Conservation (phyloP, 164 flowering plant species). For the Litsea cubeba region DNA sequence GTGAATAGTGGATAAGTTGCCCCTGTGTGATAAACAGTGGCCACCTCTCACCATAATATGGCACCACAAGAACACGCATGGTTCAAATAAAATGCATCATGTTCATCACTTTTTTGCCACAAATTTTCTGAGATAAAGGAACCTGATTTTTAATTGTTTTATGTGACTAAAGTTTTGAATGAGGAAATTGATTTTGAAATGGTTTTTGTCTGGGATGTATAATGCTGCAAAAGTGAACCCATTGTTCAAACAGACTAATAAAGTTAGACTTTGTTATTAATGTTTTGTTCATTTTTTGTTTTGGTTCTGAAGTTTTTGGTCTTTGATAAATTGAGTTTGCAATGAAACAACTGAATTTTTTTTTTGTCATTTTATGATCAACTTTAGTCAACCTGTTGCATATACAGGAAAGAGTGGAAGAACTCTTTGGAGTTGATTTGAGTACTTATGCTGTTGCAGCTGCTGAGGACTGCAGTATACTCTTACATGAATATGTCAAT, state of each 20-base stretch:
- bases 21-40: too few species aligned
- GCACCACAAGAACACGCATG: too few species aligned
- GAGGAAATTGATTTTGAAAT: too few species aligned
- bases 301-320: not conserved
- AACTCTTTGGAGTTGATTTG: conserved; percentile 27
- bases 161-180: too few species aligned
- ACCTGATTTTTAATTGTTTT: too few species aligned
- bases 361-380: not conserved
- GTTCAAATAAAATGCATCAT: too few species aligned
- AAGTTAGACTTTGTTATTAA: not conserved
- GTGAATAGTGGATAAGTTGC: too few species aligned
- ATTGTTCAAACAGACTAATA: not conserved
- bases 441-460: conserved; percentile 26
- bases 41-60: too few species aligned
- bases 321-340: not conserved
- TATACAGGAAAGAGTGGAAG: conserved; percentile 33
- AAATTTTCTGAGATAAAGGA: too few species aligned
- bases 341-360: not conserved
- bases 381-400: not conserved
- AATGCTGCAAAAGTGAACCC: not conserved
- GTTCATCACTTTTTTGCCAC: too few species aligned
- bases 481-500: conserved; percentile 20
- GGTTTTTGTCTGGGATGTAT: not conserved
- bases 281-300: not conserved
- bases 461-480: conserved; percentile 34